phyloP scores from a whole-genome alignment of 1,284 basidiomycete species.

The Irpex sp. region DNA sequence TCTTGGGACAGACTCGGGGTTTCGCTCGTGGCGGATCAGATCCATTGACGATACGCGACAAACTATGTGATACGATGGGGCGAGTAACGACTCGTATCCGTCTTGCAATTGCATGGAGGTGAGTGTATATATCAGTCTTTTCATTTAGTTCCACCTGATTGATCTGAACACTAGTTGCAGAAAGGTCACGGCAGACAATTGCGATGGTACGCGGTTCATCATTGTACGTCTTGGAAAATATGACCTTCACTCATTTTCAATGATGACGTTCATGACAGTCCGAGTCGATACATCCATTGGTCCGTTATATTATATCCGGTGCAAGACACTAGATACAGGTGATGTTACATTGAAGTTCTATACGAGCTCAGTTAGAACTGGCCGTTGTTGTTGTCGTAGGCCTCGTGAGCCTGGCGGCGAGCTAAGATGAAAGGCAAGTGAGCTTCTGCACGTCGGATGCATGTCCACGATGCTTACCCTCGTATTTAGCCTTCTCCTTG shows the following conservation, averaged over 20 bases:
- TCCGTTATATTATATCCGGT: not conserved
- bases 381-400: conserved; percentile 10
- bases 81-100: too few relatives aligned
- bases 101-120: too few relatives aligned
- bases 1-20: not conserved
- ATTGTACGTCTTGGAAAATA: too few relatives aligned
- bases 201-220: too few relatives aligned
- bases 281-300: too few relatives aligned
- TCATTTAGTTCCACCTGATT: too few relatives aligned
- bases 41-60: not conserved
- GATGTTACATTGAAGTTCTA: conserved; percentile 3
- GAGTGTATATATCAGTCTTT: too few relatives aligned
- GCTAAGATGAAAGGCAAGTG: conserved; percentile 4
- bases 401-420: conserved; percentile 5
- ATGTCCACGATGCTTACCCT: conserved; percentile 27
- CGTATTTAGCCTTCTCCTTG: conserved; percentile 40
- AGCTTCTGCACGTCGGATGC: not conserved
- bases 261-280: too few relatives aligned
- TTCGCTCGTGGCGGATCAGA: not conserved
- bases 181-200: too few relatives aligned
- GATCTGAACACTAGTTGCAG: too few relatives aligned
- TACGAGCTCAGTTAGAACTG: conserved; percentile 3
- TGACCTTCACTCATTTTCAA: too few relatives aligned
- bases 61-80: too few relatives aligned
- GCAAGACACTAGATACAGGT: not conserved